Percentiles rank a stretch among this genome's conserved stretches.
Conservation (phyloP, 2,329 filamentous ascomycete genomes). For the Penicillium sp. region DNA sequence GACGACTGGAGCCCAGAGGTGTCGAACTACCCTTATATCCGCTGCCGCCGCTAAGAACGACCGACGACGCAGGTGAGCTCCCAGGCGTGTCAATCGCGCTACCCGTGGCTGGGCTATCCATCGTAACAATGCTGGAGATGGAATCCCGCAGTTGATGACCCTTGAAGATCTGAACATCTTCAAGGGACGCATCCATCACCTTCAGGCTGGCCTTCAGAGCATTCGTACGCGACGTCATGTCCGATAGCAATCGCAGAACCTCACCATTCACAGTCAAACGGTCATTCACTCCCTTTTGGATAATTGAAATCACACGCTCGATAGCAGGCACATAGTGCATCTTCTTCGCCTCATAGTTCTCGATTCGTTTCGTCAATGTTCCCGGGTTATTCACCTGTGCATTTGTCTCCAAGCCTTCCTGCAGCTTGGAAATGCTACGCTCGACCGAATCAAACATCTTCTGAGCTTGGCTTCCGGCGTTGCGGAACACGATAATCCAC, state of each 20-base stretch:
- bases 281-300: conserved; percentile 92
- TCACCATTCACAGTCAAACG: conserved; percentile 96
- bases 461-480: conserved; percentile 84
- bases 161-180: conserved; percentile 64
- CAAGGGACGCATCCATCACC: conserved; percentile 72
- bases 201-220: conserved; percentile 73
- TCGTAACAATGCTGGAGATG: conserved; percentile 86
- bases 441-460: conserved; percentile 98
- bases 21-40: conserved; percentile 50
- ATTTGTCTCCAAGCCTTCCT: conserved; percentile 73
- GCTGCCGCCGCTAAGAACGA: conserved; percentile 57
- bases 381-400: conserved; percentile 72
- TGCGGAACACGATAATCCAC: conserved; percentile 94
- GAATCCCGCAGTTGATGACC: conserved; percentile 85
- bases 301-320: conserved; percentile 85
- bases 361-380: conserved; percentile 75
- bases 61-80: conserved; percentile 69
- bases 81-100: conserved; percentile 72
- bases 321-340: conserved; percentile 92
- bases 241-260: conserved; percentile 79
- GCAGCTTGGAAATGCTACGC: conserved; percentile 78
- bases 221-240: conserved; percentile 82
- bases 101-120: conserved; percentile 70
- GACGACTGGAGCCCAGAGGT: conserved; percentile 49
- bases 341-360: conserved; percentile 94